Evolutionary conservation across 1,139 yeast genomes (phyloP), one percentile per base, ranked within the genome.

Genomic region (Taphrina communis): DNA sequence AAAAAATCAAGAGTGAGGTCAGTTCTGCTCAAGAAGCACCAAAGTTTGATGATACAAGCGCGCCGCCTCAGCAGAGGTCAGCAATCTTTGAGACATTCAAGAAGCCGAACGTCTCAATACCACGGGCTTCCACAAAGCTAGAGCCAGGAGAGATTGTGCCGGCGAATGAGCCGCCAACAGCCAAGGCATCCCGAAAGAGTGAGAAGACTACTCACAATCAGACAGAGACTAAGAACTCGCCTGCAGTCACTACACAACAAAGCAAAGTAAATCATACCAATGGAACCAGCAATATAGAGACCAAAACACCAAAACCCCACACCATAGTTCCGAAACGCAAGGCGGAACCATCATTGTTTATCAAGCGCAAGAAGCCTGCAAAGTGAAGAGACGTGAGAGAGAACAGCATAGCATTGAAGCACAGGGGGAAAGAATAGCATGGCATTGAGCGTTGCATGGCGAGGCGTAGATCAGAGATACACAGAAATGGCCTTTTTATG

Each of bases 301-400:
- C 38, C 9, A 21, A 14, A 12, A 36, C 7, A 51, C 11, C 41
- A n/a, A 41, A 48, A 21, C 38, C 36, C 6, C 48, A 2, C n/a
- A 14, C 58, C 7, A 41, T 39, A 7, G 58, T 46, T 9, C 41
- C 36, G 17, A 55, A 55, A 55, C 25, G 42, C 12, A 63, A 63
- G 39, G 46, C 60, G 19, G 67, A 56, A 36, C 35, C 52, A 11
- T 63, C 67, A 36, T 25, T 63, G n/a, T 63, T 63, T 51, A 63
- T 63, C 38, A 63, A 63, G 56, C 53, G 67, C 46, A 63, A 63
- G 56, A 53, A 48, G 35, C 51, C 52, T 5, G 53, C 31, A n/a
- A 58, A 31, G 42, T 44, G 7, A 25, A 1, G 1, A 36, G 11
- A 36, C 2, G 12, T 4, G 4, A 36, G 1, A 1, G 42, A n/a